These are phyloP conservation scores for Typha latifolia DNA, from an alignment of 176 grass and related monocot genomes.

Conservation along the genomic window DNA sequence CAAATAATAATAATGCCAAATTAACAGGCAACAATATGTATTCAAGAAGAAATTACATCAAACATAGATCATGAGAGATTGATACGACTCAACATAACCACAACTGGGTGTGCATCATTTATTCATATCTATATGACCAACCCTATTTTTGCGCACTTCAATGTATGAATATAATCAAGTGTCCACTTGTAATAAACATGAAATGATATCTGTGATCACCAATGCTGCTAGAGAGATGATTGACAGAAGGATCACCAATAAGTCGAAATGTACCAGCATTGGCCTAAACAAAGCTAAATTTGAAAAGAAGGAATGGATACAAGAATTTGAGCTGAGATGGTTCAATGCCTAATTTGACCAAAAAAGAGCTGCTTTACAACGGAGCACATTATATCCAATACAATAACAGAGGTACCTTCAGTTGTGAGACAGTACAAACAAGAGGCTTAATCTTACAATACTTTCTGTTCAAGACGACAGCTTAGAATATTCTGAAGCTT, in stretches of 20 bases:
- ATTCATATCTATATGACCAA: no score
- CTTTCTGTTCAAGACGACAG: not conserved
- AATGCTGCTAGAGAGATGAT: no score
- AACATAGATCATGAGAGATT: no score
- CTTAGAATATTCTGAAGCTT: not conserved
- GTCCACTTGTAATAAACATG: no score
- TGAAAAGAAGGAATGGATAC: not conserved
- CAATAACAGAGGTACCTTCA: not conserved
- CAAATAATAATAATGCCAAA: no score
- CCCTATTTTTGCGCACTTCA: no score
- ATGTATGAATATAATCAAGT: no score
- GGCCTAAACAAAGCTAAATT: not conserved
- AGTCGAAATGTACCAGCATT: not conserved
- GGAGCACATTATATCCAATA: not conserved
- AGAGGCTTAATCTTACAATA: not conserved
- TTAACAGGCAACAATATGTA: no score
- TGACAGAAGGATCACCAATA: not conserved
- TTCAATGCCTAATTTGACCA: not conserved
- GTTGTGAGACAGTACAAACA: not conserved
- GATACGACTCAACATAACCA: no score
- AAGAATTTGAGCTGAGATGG: not conserved
- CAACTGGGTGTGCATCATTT: no score
- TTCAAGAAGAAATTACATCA: no score
- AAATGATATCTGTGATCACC: no score
- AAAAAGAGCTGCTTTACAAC: not conserved